Base-by-base conservation (phyloP, 2,329 filamentous ascomycete genomes). In the Dactylonectria estremocensis region DNA sequence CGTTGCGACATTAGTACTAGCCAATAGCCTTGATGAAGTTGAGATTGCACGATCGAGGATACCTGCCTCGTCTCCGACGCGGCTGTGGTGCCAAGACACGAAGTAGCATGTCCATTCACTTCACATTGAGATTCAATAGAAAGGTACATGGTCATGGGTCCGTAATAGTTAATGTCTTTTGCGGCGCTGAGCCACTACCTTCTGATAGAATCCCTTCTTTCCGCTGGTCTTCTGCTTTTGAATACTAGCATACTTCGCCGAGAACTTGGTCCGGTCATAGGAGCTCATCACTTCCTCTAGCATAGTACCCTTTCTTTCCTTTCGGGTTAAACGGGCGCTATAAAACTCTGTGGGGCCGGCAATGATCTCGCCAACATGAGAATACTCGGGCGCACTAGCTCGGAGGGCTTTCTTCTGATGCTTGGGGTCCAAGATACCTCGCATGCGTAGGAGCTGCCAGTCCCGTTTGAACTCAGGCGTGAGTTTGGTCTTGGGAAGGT, bases 381-480 rank as follows among this genome's bases (percentile, higher is more conserved):
- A 97, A 78, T 93, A 98, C 68, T 94, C 90, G 1, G 96, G 96
- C 10, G 78, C 74, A 45, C 69, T 77, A 66, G 88, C 86, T 78
- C 92, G 95, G 62, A 90, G 87, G 58, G 95, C 91, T 81, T 98
- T 98, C 80, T 95, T 97, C 86, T 97, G 97, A 77, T 95, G 93
- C 79, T 98, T 95, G 1, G 95, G 91, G 72, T 98, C 95, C 22
- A 98, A 86, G 20, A 97, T 91, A 63, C 91, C 92, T 80, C 96
- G 91, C 92, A 98, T 95, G 72, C 94, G 91, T 66, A 99, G 85
- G 11, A 98, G 85, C 81, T 98, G 95, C 57, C 98, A 86, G 78
- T 99, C 95, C 73, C 94, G 89, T 82, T 95, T 97, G 69, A 98
- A 86, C 77, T 97, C 91, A 9, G 94, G 90, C 0, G 95, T 97